phyloP scores from a whole-genome alignment of 345 rosid species.

The Hypericum androsaemum region DNA sequence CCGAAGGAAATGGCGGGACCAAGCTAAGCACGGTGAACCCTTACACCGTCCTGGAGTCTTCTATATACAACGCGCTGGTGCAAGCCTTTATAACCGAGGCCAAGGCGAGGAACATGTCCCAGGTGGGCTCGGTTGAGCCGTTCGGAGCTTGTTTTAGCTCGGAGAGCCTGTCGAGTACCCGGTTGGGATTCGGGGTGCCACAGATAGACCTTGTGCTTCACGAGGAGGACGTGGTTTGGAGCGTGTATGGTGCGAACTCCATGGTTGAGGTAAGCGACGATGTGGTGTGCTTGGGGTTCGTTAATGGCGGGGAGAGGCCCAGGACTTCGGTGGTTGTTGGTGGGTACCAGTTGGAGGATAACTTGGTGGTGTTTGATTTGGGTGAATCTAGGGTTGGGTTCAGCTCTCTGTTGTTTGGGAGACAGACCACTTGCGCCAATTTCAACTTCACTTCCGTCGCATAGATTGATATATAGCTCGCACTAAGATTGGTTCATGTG shows the following conservation, averaged over 20 bases:
- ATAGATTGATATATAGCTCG: not conserved
- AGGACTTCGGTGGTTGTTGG: not conserved
- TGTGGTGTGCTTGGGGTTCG: slow-evolving; percentile 33
- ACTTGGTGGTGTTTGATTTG: slow-evolving; percentile 3
- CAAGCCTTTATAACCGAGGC: slow-evolving; percentile 3
- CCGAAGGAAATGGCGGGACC: slow-evolving; percentile 13
- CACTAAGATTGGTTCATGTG: too few relatives aligned
- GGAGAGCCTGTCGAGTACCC: not conserved
- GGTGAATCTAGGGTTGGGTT: not conserved
- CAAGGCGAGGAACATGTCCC: slow-evolving; percentile 1
- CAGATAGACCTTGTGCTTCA: slow-evolving; percentile 19
- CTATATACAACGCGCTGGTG: slow-evolving; percentile 21
- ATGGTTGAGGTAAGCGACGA: slow-evolving; percentile 18
- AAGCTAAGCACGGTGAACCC: slow-evolving; percentile 21
- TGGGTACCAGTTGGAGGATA: slow-evolving; percentile 5
- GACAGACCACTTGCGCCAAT: slow-evolving; percentile 4
- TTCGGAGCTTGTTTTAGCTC: slow-evolving; percentile 23
- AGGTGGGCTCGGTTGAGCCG: slow-evolving; percentile 7
- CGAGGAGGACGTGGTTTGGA: slow-evolving; percentile 24
- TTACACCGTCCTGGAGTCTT: slow-evolving; percentile 18
- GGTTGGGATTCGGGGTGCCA: slow-evolving; percentile 20
- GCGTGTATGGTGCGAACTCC: slow-evolving; percentile 23
- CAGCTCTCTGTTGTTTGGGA: slow-evolving; percentile 1
- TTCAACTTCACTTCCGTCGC: slow-evolving; percentile 1
- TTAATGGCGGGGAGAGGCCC: slow-evolving; percentile 15